Evolutionary conservation across 2,329 filamentous ascomycete species (phyloP).

Genomic region (Cladosporium sp.): DNA sequence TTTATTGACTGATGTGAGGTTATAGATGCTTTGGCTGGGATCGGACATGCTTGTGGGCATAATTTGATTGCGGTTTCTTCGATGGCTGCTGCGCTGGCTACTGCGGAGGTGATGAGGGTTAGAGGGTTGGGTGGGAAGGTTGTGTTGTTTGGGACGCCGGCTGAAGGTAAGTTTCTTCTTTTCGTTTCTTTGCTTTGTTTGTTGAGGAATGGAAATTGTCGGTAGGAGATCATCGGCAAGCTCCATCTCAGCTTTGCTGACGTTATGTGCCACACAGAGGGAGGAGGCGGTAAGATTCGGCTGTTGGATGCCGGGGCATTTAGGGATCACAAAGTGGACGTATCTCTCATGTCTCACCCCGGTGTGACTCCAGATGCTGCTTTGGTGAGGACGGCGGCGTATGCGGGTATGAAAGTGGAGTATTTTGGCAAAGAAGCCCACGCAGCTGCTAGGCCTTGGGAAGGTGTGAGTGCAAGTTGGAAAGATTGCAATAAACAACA

Average conservation of each 20-base stretch:
- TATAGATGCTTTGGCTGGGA: slow-evolving; percentile 36
- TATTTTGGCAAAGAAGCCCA: slow-evolving; percentile 43
- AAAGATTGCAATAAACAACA: too few relatives aligned
- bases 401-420: slow-evolving; percentile 45
- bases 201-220: too few relatives aligned
- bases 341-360: slow-evolving; percentile 34
- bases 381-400: slow-evolving; percentile 51
- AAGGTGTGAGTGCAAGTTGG: slow-evolving; percentile 16
- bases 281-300: slow-evolving; percentile 41
- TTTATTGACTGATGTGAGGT: slow-evolving; percentile 34
- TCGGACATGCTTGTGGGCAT: slow-evolving; percentile 44
- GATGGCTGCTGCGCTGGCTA: slow-evolving; percentile 18
- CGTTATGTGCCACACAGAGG: slow-evolving; percentile 15
- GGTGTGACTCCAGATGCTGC: slow-evolving; percentile 38
- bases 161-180: slow-evolving; percentile 32
- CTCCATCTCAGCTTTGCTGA: too few relatives aligned
- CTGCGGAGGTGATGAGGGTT: slow-evolving; percentile 26
- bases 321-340: slow-evolving; percentile 33
- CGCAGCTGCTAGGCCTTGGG: slow-evolving; percentile 33
- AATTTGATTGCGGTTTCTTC: slow-evolving; percentile 25
- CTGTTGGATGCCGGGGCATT: slow-evolving; percentile 43
- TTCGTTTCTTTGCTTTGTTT: neutral
- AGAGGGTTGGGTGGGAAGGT: slow-evolving; percentile 32
- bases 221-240: too few relatives aligned
- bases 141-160: slow-evolving; percentile 41